These are phyloP conservation scores for Ophiostoma piceae DNA, from an alignment of 2,329 filamentous ascomycete genomes.

Conservation along the genomic window DNA sequence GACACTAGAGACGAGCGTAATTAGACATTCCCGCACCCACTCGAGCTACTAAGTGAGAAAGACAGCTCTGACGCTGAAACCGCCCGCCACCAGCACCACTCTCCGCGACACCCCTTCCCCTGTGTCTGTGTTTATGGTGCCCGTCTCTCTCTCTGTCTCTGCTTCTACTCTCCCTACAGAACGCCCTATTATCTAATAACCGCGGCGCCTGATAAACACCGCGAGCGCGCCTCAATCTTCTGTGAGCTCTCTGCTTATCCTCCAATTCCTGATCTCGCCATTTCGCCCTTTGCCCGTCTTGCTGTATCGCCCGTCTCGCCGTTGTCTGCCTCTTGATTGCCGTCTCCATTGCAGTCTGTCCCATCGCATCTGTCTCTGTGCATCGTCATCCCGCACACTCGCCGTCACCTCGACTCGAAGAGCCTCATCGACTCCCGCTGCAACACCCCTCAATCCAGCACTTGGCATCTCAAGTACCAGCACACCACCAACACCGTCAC, in stretches of 20 bases:
- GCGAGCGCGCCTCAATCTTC: conserved; percentile 17
- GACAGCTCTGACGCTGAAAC: conserved; percentile 4
- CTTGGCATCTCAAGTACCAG: background rate
- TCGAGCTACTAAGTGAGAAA: background rate
- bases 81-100: conserved; percentile 7
- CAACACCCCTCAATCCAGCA: background rate
- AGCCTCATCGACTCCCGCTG: background rate
- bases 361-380: background rate
- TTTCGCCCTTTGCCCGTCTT: background rate
- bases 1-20: background rate
- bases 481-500: background rate
- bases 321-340: background rate
- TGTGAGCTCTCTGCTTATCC: conserved; percentile 14
- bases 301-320: background rate
- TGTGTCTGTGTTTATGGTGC: background rate
- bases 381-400: background rate
- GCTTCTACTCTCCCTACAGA: too few species aligned
- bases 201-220: conserved; percentile 6
- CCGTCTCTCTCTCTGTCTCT: background rate
- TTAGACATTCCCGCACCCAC: background rate
- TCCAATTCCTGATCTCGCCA: conserved; percentile 14
- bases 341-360: background rate
- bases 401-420: conserved; percentile 3
- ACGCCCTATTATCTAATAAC: background rate
- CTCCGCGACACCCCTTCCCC: background rate